These are phyloP conservation scores for Penicillium odoratum DNA, from an alignment of 495 filamentous ascomycete genomes.

Conservation along the genomic window DNA sequence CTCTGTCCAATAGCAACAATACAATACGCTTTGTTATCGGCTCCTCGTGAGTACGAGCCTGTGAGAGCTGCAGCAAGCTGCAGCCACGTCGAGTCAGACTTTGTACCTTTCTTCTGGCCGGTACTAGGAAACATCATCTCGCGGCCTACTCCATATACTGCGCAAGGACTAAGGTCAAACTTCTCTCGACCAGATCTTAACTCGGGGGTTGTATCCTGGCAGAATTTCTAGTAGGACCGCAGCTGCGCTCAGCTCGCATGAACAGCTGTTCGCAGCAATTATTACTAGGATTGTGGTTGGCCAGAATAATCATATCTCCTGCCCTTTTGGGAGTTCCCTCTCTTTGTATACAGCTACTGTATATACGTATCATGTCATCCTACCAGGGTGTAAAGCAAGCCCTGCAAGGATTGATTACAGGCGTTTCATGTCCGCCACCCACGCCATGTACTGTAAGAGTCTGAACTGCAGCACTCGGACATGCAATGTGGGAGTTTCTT, in stretches of 20 bases:
- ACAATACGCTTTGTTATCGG: conserved; percentile 11
- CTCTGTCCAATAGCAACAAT: not conserved
- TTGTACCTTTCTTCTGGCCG: not conserved
- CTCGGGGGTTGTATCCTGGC: conserved; percentile 6
- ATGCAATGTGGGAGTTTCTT: not conserved
- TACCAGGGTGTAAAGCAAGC: not conserved
- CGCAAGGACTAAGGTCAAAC: not conserved
- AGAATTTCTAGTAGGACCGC: not conserved
- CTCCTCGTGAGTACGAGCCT: conserved; percentile 8
- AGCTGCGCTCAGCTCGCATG: conserved; percentile 18
- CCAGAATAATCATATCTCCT: not conserved
- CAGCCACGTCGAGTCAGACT: conserved; percentile 6
- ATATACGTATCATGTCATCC: not conserved
- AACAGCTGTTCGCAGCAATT: conserved; percentile 25
- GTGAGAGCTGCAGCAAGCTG: conserved; percentile 8
- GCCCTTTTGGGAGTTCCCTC: not conserved
- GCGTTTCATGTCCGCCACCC: conserved; percentile 7
- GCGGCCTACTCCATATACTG: not conserved
- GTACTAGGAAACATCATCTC: not conserved
- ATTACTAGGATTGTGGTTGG: not conserved
- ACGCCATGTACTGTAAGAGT: not conserved
- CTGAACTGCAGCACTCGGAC: not conserved
- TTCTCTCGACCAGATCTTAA: conserved; percentile 11
- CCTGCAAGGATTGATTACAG: conserved; percentile 12
- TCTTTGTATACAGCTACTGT: not conserved